Percentiles rank a stretch among this genome's conserved stretches.
These are phyloP conservation scores for Leucogyrophana mollusca DNA, from an alignment of 768 basidiomycete genomes.

Conservation along the genomic window DNA sequence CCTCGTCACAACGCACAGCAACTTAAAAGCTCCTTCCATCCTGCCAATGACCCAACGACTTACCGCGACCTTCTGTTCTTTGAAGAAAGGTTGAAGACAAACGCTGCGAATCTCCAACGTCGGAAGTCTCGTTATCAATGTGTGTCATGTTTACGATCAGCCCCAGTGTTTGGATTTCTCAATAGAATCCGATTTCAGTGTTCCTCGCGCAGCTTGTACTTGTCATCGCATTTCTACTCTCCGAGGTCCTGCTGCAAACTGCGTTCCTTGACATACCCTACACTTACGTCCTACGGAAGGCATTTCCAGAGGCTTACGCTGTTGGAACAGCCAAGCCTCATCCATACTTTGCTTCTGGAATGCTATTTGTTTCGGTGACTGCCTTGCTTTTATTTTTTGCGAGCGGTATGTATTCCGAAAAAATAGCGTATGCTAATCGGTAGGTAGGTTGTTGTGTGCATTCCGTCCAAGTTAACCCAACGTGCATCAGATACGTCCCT, in stretches of 20 bases:
- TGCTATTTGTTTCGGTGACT: constrained; percentile 85
- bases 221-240: constrained; percentile 68
- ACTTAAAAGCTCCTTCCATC: constrained; percentile 43
- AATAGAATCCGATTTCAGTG: constrained; percentile 43
- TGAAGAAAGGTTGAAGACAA: constrained; percentile 95
- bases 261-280: constrained; percentile 68
- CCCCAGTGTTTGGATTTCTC: not conserved
- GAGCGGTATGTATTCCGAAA: constrained; percentile 94
- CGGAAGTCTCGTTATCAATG: constrained; percentile 83
- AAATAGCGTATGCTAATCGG: constrained; percentile 96
- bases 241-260: constrained; percentile 70
- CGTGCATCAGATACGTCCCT: constrained; percentile 77
- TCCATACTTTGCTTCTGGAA: constrained; percentile 74
- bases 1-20: constrained; percentile 26
- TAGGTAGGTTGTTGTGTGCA: constrained; percentile 37
- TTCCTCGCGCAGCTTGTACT: constrained; percentile 70
- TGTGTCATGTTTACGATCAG: constrained; percentile 37
- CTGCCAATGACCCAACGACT: constrained; percentile 74
- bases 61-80: constrained; percentile 89
- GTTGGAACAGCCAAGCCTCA: constrained; percentile 47
- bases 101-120: constrained; percentile 75
- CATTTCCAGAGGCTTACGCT: constrained; percentile 52
- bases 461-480: constrained; percentile 11
- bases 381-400: constrained; percentile 94
- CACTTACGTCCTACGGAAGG: constrained; percentile 43